Base-by-base conservation (phyloP, 148 eudicot species). In the Hydrangea macrophylla region DNA sequence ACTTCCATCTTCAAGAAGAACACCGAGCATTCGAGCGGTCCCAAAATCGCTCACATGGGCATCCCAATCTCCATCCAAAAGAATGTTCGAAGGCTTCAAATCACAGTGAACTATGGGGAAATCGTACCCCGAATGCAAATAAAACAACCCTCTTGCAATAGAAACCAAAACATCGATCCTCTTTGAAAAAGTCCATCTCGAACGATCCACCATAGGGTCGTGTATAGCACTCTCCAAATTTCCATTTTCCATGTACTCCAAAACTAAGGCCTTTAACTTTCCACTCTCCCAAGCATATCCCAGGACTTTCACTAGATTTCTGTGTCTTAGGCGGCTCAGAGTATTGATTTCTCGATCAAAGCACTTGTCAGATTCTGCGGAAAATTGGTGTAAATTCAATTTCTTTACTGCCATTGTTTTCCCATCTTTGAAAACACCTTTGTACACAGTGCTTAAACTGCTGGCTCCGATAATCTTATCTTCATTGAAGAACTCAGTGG, bases 251-350 rank as follows among this genome's bases (percentile, higher is more conserved):
- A 94, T 90, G 83, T 85, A 94, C 42, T 86, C 88, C 7, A 94
- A 71, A 60, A 88, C 88, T 64, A 94, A 72, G 4, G 98, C 97
- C 81, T 84, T 94, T 37, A 90, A 65, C 59, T 79, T 86, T 35
- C 76, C 42, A 72, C 97, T 88, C 82, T 90, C 92, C 98, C 98
- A 94, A 15, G 96, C 97, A 68, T 82, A 94, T 31, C 98, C 98
- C 64, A 86, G 77, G 6, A 94, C 80, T 74, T 90, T 94, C 27
- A 94, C 98, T 33, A 94, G 73, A 81, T 94, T 94, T 76, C 80
- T 82, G 58, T 94, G 98, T 67, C 86, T 85, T 62, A 94, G 56
- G 59, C 77, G 83, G 64, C 88, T 78, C 70, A 88, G 70, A 39
- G 85, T 84, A 67, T 82, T 83, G 54, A 86, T 76, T 85, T 90